A percentile compares a stretch with the other conserved stretches of the same genome.
phyloP scores from a whole-genome alignment of 192 early-diverging fungal genomes.

The Coemansia furcata region DNA sequence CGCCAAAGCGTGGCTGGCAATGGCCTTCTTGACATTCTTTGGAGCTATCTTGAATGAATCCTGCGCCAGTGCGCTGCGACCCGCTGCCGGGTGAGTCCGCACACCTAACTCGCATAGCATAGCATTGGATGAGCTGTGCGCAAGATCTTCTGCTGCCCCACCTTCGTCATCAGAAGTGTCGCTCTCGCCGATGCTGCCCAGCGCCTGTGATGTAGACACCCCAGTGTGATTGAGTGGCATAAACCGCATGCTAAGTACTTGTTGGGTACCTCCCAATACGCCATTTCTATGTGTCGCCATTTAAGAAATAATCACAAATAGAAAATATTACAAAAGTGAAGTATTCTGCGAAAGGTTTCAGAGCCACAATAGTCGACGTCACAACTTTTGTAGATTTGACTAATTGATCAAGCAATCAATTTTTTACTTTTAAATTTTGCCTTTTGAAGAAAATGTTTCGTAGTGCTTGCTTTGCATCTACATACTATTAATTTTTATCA shows the following conservation, averaged over 20 bases:
- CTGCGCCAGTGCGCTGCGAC: neutral
- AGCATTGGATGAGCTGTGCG: slow-evolving; percentile 8
- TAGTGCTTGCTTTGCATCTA: no score
- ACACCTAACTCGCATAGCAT: slow-evolving; percentile 3
- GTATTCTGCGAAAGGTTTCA: neutral
- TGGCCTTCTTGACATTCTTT: slow-evolving; percentile 12
- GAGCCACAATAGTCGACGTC: neutral
- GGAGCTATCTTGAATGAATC: neutral
- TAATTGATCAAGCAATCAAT: neutral
- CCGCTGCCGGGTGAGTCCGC: neutral
- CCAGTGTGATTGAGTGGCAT: neutral
- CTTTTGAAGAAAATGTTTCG: no score
- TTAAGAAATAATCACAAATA: neutral
- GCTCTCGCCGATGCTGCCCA: neutral
- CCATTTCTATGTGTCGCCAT: neutral
- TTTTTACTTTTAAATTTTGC: no score
- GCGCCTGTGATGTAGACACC: neutral
- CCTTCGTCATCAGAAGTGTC: slow-evolving; percentile 7
- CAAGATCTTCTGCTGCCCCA: neutral
- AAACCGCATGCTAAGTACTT: slow-evolving; percentile 3
- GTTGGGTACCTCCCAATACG: neutral
- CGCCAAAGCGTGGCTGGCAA: neutral
- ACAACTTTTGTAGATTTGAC: neutral
- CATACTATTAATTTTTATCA: neutral
- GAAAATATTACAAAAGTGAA: neutral